Conservation (phyloP, 768 basidiomycete species). For the Erythrobasidium yunnanense region DNA sequence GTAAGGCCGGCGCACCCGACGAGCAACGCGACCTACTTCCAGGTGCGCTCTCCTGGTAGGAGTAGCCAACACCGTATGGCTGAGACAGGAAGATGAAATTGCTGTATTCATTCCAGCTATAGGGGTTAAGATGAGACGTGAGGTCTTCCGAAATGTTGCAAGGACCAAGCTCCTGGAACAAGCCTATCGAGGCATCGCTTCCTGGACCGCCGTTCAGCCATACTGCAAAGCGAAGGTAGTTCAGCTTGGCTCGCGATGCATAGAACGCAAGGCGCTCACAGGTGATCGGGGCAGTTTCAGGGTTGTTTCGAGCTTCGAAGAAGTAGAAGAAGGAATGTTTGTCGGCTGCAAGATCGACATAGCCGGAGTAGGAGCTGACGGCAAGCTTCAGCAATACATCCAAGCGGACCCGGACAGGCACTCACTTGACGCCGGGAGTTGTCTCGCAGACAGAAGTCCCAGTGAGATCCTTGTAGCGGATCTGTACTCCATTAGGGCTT, state of each 20-base stretch:
- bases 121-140: slow-evolving; percentile 50
- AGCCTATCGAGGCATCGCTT: slow-evolving; percentile 55
- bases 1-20: no score
- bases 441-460: slow-evolving; percentile 18
- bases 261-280: slow-evolving; percentile 57
- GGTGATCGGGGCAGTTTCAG: slow-evolving; percentile 53
- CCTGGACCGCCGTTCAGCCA: slow-evolving; percentile 45
- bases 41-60: slow-evolving; percentile 2
- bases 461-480: slow-evolving; percentile 15
- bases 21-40: slow-evolving; percentile 19
- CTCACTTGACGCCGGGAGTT: slow-evolving; percentile 5
- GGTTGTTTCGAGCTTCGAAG: slow-evolving; percentile 55
- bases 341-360: slow-evolving; percentile 52
- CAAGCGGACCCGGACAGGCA: neutral
- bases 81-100: slow-evolving; percentile 42
- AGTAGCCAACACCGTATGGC: slow-evolving; percentile 20
- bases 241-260: neutral
- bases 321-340: slow-evolving; percentile 63
- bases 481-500: neutral
- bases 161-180: slow-evolving; percentile 54
- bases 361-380: slow-evolving; percentile 46
- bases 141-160: slow-evolving; percentile 51
- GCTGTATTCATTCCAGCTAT: slow-evolving; percentile 53
- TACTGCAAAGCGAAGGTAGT: neutral
- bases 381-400: neutral